Evolutionary conservation across 352 stramenopile genomes (phyloP).

Genomic region (Globisporangium ultimum): DNA sequence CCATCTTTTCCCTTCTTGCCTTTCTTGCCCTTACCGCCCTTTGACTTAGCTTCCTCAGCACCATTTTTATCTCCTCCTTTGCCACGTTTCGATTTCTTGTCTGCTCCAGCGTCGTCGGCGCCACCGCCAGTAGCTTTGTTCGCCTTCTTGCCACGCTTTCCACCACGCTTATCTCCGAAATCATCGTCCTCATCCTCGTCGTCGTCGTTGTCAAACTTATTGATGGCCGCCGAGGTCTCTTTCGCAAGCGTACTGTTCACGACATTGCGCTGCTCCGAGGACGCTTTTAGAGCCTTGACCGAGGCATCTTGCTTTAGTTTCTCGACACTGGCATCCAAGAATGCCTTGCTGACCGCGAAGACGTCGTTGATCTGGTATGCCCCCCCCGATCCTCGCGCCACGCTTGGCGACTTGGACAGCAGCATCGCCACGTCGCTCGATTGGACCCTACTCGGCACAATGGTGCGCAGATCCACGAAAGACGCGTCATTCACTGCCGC

Average conservation of each 20-base stretch:
- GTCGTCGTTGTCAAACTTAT: conserved; percentile 14
- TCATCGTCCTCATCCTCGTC: conserved; percentile 43
- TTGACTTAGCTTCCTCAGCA: conserved; percentile 25
- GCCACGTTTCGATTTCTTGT: conserved; percentile 43
- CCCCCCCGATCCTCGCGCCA: conserved; percentile 28
- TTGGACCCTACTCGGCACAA: conserved; percentile 62
- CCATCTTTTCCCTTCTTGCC: conserved; percentile 22
- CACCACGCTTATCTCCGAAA: conserved; percentile 28
- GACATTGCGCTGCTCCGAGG: conserved; percentile 21
- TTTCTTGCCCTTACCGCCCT: conserved; percentile 45
- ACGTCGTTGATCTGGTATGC: conserved; percentile 49
- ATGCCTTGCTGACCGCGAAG: conserved; percentile 60
- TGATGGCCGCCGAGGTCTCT: conserved; percentile 5
- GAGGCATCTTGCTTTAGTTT: conserved; percentile 52
- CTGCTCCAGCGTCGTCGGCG: conserved; percentile 13
- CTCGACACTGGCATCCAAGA: conserved; percentile 41
- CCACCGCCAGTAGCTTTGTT: conserved; percentile 18
- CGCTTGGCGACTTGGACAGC: conserved; percentile 36
- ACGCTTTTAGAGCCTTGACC: conserved; percentile 32
- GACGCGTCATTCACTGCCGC: conserved; percentile 62
- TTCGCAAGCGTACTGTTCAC: background rate
- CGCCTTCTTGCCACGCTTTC: conserved; percentile 29
- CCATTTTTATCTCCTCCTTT: conserved; percentile 31
- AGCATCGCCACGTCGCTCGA: conserved; percentile 41
- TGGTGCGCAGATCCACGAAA: conserved; percentile 50